A percentile compares a stretch with the other conserved stretches of the same genome.
These are phyloP conservation scores for Yamadazyma phyllophila DNA, from an alignment of 805 yeast genomes.

Conservation along the genomic window DNA sequence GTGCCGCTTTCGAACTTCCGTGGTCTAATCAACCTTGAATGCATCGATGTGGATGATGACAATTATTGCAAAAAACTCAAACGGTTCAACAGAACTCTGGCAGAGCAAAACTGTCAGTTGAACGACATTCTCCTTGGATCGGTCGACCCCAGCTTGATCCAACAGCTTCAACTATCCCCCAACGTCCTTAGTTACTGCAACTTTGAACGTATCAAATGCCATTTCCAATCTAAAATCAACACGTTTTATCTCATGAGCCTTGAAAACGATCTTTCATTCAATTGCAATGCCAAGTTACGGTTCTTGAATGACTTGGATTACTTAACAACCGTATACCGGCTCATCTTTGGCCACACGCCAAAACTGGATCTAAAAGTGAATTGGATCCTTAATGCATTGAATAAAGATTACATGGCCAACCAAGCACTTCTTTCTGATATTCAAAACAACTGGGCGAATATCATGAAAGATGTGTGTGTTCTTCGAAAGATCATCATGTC, in stretches of 20 bases:
- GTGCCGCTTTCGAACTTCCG: conserved; percentile 11
- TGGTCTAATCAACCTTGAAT: conserved; percentile 9
- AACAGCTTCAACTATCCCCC: background rate
- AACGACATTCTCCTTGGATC: conserved; percentile 11
- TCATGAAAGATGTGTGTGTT: conserved; percentile 12
- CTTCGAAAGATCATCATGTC: conserved; percentile 10
- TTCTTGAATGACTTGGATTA: conserved; percentile 19
- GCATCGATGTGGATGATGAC: conserved; percentile 9
- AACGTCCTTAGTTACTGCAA: conserved; percentile 11
- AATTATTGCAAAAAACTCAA: conserved; percentile 8
- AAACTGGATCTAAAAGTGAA: conserved; percentile 16
- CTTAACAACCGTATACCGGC: conserved; percentile 14
- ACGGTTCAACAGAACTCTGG: background rate
- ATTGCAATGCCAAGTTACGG: conserved; percentile 9
- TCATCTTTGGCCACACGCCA: conserved; percentile 17
- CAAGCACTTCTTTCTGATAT: conserved; percentile 10
- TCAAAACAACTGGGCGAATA: conserved; percentile 18
- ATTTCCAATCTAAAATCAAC: conserved; percentile 17
- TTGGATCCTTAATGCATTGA: conserved; percentile 21
- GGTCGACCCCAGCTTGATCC: conserved; percentile 4
- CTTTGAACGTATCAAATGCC: conserved; percentile 18
- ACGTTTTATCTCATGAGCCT: conserved; percentile 18
- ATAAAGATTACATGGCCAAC: conserved; percentile 7
- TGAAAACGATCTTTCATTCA: conserved; percentile 14
- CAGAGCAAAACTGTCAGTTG: conserved; percentile 6